Evolutionary conservation across 2,329 filamentous ascomycete species (phyloP).

Genomic region (Cladosporium velox): DNA sequence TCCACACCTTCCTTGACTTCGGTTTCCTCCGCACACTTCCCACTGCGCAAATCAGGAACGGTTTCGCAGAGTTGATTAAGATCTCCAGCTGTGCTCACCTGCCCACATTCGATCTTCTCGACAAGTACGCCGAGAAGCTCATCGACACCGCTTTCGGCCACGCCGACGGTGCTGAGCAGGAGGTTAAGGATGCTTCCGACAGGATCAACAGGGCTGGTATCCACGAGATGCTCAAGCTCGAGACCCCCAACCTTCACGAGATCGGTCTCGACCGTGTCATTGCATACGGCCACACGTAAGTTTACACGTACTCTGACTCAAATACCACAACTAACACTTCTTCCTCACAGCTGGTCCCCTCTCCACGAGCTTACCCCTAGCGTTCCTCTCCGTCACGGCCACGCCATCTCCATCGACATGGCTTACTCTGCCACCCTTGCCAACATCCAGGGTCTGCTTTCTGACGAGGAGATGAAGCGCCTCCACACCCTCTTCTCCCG

Average conservation of each 20-base stretch:
- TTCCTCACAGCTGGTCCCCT: constrained; percentile 61
- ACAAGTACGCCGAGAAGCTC: constrained; percentile 68
- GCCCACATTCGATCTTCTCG: constrained; percentile 66
- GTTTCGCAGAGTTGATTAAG: constrained; percentile 75
- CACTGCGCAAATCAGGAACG: constrained; percentile 68
- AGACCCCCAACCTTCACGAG: constrained; percentile 73
- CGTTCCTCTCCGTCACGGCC: constrained; percentile 69
- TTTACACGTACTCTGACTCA: constrained; percentile 14
- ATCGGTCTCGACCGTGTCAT: constrained; percentile 72
- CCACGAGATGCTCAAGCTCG: constrained; percentile 71
- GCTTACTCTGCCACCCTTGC: constrained; percentile 71
- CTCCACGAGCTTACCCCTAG: constrained; percentile 70
- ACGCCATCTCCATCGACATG: constrained; percentile 76
- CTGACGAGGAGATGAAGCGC: constrained; percentile 60
- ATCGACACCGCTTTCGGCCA: constrained; percentile 67
- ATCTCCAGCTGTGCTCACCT: constrained; percentile 71
- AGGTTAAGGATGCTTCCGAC: constrained; percentile 64
- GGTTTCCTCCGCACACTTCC: constrained; percentile 70
- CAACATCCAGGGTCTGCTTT: constrained; percentile 62
- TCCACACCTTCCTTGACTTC: constrained; percentile 73
- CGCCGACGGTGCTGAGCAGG: constrained; percentile 55
- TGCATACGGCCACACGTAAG: constrained; percentile 70
- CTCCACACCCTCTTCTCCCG: constrained; percentile 69
- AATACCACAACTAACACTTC: constrained; percentile 13
- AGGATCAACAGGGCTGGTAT: constrained; percentile 70